Conservation (phyloP, 768 basidiomycete species). For the Russula sp. region DNA sequence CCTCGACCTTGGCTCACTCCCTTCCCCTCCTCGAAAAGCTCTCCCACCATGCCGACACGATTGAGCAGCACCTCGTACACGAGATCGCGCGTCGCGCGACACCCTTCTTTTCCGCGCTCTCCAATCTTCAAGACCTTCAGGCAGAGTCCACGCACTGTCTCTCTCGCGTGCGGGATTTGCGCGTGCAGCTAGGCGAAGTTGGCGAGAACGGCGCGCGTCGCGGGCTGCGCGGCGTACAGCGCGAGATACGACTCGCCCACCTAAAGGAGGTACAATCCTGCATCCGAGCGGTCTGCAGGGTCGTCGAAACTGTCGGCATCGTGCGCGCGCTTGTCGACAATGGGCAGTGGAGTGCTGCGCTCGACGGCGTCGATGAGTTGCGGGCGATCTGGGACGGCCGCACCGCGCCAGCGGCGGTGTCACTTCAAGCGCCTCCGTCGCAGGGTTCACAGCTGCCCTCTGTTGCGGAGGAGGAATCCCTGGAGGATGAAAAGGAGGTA, state of each 20-base stretch:
- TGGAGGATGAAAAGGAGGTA: conserved; percentile 17
- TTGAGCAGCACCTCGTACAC: conserved; percentile 89
- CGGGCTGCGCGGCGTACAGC: conserved; percentile 67
- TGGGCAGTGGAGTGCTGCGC: conserved; percentile 83
- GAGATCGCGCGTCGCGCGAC: conserved; percentile 88
- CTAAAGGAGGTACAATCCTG: conserved; percentile 54
- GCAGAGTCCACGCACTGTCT: conserved; percentile 83
- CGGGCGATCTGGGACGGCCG: conserved; percentile 46
- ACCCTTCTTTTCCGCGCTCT: conserved; percentile 93
- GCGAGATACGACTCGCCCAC: conserved; percentile 53
- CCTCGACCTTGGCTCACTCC: conserved; percentile 55
- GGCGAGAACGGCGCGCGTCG: conserved; percentile 71
- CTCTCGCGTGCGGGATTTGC: conserved; percentile 63
- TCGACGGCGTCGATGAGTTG: conserved; percentile 65
- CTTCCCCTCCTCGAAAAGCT: conserved; percentile 81
- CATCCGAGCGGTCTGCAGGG: conserved; percentile 54
- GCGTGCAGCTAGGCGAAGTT: conserved; percentile 62
- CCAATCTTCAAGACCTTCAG: conserved; percentile 89
- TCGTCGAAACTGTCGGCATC: conserved; percentile 71
- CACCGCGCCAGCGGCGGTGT: neutral
- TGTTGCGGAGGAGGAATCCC: conserved; percentile 30
- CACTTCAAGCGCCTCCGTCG: neutral
- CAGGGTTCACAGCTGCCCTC: conserved; percentile 19
- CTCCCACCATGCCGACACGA: conserved; percentile 85
- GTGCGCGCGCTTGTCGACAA: conserved; percentile 67